Evolutionary conservation across 495 filamentous ascomycete genomes (phyloP).

Genomic region (Letharia columbiana): DNA sequence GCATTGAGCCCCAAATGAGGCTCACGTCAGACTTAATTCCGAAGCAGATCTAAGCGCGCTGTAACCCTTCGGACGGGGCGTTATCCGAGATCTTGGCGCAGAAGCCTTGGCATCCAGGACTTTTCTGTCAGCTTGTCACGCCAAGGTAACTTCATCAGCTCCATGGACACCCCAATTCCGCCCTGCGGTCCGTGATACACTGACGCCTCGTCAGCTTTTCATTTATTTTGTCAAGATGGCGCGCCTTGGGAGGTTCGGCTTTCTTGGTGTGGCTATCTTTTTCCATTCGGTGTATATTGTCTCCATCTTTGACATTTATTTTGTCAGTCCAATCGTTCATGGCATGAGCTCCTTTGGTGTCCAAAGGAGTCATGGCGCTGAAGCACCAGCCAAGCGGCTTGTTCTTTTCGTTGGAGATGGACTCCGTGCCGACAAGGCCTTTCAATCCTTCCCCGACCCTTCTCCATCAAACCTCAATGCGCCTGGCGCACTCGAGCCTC

Average conservation of each 20-base stretch:
- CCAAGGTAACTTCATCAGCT: too few relatives aligned
- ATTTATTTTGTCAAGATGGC: constrained; percentile 46
- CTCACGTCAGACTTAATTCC: too few relatives aligned
- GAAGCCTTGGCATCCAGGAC: too few relatives aligned
- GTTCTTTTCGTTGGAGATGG: constrained; percentile 97
- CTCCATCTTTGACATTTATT: constrained; percentile 99
- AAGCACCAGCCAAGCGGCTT: constrained; percentile 79
- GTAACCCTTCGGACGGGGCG: too few relatives aligned
- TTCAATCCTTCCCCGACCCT: constrained; percentile 88
- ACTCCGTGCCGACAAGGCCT: constrained; percentile 94
- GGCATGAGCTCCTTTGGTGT: constrained; percentile 80
- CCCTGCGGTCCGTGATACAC: neutral
- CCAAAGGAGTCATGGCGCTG: constrained; percentile 48
- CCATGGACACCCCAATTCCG: too few relatives aligned
- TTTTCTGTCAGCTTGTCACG: too few relatives aligned
- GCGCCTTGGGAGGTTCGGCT: constrained; percentile 73
- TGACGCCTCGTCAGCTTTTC: neutral
- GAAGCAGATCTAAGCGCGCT: too few relatives aligned
- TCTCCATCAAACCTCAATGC: constrained; percentile 51
- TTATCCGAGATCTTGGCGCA: too few relatives aligned
- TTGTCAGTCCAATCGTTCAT: constrained; percentile 93
- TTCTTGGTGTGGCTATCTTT: constrained; percentile 81
- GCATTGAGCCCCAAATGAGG: too few relatives aligned
- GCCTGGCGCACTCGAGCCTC: constrained; percentile 43
- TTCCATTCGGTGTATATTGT: constrained; percentile 94